Conservation (phyloP, 2,329 filamentous ascomycete genomes). For the Epichloe coenophiala region DNA sequence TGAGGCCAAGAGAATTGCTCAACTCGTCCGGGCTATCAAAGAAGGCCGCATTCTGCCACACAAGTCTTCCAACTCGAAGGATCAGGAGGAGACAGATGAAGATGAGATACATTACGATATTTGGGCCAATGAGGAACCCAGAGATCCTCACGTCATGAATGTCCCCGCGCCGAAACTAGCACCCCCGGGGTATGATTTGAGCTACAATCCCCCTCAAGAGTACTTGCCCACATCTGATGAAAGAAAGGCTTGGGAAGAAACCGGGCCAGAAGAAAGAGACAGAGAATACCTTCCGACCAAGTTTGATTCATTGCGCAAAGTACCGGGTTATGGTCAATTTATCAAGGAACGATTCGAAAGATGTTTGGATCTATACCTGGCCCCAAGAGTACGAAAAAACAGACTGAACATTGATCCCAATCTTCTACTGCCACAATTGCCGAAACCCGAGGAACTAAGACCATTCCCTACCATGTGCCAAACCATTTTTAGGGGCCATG, state of each 20-base stretch:
- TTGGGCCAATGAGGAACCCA: conserved; percentile 83
- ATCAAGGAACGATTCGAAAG: conserved; percentile 95
- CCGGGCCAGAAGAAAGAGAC: conserved; percentile 81
- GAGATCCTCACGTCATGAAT: conserved; percentile 81
- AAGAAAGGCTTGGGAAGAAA: conserved; percentile 69
- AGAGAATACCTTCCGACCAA: conserved; percentile 77
- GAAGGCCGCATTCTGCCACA: conserved; percentile 91
- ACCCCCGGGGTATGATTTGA: conserved; percentile 92
- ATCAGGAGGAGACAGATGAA: conserved; percentile 59
- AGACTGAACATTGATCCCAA: conserved; percentile 94
- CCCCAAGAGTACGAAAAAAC: conserved; percentile 81
- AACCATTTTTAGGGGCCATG: conserved; percentile 76
- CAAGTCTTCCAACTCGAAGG: conserved; percentile 53
- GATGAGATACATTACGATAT: conserved; percentile 71
- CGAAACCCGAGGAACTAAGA: conserved; percentile 81
- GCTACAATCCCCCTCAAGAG: conserved; percentile 90
- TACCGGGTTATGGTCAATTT: conserved; percentile 79
- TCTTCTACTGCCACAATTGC: conserved; percentile 82
- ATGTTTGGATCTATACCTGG: conserved; percentile 88
- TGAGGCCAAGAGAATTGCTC: conserved; percentile 91
- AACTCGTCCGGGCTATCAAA: conserved; percentile 88
- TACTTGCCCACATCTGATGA: conserved; percentile 83
- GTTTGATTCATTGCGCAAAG: conserved; percentile 73
- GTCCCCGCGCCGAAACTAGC: conserved; percentile 87
- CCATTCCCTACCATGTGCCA: conserved; percentile 89